These are phyloP conservation scores for Starmerella kuoi DNA, from an alignment of 805 yeast genomes.

Conservation along the genomic window DNA sequence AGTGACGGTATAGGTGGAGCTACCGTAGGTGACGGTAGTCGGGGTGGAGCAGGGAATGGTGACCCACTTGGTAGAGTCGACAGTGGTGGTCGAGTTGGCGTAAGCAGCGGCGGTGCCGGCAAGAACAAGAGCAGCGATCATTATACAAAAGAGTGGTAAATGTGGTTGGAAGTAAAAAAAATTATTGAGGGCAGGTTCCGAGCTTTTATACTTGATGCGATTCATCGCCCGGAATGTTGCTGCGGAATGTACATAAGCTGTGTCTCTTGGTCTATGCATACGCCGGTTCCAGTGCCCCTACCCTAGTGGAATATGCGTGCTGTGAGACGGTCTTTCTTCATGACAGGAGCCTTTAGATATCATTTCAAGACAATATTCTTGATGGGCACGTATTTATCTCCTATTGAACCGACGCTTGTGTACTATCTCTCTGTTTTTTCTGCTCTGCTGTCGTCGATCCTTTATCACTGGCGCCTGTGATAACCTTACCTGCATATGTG, in stretches of 20 bases:
- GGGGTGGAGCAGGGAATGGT: slow-evolving; percentile 18
- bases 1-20: slow-evolving; percentile 16
- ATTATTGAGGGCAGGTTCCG: neutral
- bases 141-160: slow-evolving; percentile 3
- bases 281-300: no score
- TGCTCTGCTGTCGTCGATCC: no score
- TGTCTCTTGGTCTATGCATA: slow-evolving; percentile 1
- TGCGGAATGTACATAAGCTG: neutral
- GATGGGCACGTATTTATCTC: no score
- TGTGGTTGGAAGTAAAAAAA: neutral
- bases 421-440: no score
- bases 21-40: slow-evolving; percentile 18
- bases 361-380: no score
- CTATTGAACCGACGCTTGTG: no score
- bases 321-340: no score
- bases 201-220: neutral
- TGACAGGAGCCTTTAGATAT: no score
- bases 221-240: neutral
- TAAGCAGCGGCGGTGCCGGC: slow-evolving; percentile 16
- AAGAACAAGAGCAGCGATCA: slow-evolving; percentile 19
- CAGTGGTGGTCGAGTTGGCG: slow-evolving; percentile 13
- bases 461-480: no score
- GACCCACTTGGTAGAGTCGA: slow-evolving; percentile 11
- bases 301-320: no score
- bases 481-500: no score